A percentile compares a stretch with the other conserved stretches of the same genome.
These are phyloP conservation scores for Fusarium anguioides DNA, from an alignment of 2,329 filamentous ascomycete genomes.

Conservation along the genomic window DNA sequence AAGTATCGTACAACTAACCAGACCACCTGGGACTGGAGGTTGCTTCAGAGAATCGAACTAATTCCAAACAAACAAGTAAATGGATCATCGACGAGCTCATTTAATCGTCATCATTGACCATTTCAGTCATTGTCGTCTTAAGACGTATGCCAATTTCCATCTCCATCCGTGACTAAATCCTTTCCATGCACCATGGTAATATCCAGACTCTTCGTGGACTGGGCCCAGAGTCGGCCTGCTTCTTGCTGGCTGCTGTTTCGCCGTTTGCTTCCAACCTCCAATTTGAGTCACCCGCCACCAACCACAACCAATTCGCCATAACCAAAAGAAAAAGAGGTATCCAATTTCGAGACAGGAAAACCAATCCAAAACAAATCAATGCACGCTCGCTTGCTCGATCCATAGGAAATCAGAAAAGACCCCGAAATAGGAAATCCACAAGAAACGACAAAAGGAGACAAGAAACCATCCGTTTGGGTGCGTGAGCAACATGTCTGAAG, in stretches of 20 bases:
- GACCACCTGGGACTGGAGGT: conserved; percentile 41
- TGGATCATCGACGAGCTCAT: conserved; percentile 43
- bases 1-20: conserved; percentile 40
- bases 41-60: conserved; percentile 39
- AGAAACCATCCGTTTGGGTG: conserved; percentile 55
- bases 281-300: conserved; percentile 6
- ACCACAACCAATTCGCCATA: conserved; percentile 36
- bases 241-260: conserved; percentile 40
- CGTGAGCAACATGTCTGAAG: conserved; percentile 62
- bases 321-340: conserved; percentile 40
- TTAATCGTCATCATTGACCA: conserved; percentile 45
- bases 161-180: conserved; percentile 8
- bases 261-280: conserved; percentile 27
- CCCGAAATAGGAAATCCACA: conserved; percentile 48
- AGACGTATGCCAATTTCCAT: conserved; percentile 37
- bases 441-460: conserved; percentile 48
- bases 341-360: conserved; percentile 42
- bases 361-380: conserved; percentile 47
- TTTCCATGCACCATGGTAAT: conserved; percentile 30
- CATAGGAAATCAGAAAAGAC: conserved; percentile 48
- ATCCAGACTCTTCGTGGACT: conserved; percentile 43
- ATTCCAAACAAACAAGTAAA: conserved; percentile 36
- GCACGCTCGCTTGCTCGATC: conserved; percentile 53
- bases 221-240: conserved; percentile 43
- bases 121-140: conserved; percentile 42